Evolutionary conservation across 371 early-diverging fungal genomes (phyloP).

Genomic region (Mortierella sp.): DNA sequence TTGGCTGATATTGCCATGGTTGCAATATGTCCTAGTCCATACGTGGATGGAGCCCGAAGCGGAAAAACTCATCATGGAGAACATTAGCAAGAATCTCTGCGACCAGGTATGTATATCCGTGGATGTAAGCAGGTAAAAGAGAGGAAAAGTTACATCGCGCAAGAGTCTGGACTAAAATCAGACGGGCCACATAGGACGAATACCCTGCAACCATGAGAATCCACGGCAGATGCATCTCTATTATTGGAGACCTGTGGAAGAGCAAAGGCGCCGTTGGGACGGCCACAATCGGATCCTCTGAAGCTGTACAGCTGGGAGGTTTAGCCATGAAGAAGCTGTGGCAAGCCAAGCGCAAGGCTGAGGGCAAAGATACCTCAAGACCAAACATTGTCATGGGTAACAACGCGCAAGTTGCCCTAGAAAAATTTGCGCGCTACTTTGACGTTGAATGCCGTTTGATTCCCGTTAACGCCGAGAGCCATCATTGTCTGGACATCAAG

Average conservation of each 20-base stretch:
- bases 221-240: slow-evolving; percentile 65
- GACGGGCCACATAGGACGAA: slow-evolving; percentile 55
- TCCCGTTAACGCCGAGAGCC: slow-evolving; percentile 63
- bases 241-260: slow-evolving; percentile 66
- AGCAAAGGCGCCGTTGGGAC: slow-evolving; percentile 60
- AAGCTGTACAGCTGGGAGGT: slow-evolving; percentile 69
- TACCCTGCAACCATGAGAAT: slow-evolving; percentile 64
- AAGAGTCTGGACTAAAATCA: too few relatives aligned
- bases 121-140: too few relatives aligned
- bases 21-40: slow-evolving; percentile 58
- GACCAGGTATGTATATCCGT: slow-evolving; percentile 37
- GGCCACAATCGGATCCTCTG: slow-evolving; percentile 67
- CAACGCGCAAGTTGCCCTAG: slow-evolving; percentile 70
- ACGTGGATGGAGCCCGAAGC: slow-evolving; percentile 77
- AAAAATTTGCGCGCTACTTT: slow-evolving; percentile 74
- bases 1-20: neutral
- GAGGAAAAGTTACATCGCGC: too few relatives aligned
- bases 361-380: slow-evolving; percentile 60
- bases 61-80: slow-evolving; percentile 67
- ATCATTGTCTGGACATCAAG: slow-evolving; percentile 65
- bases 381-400: slow-evolving; percentile 71
- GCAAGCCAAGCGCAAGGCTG: slow-evolving; percentile 57
- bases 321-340: slow-evolving; percentile 73
- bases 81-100: slow-evolving; percentile 62
- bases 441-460: slow-evolving; percentile 77